Evolutionary conservation across 805 yeast species (phyloP), one percentile per base, ranked within the genome.

Genomic region (Scheffersomyces lignosus): DNA sequence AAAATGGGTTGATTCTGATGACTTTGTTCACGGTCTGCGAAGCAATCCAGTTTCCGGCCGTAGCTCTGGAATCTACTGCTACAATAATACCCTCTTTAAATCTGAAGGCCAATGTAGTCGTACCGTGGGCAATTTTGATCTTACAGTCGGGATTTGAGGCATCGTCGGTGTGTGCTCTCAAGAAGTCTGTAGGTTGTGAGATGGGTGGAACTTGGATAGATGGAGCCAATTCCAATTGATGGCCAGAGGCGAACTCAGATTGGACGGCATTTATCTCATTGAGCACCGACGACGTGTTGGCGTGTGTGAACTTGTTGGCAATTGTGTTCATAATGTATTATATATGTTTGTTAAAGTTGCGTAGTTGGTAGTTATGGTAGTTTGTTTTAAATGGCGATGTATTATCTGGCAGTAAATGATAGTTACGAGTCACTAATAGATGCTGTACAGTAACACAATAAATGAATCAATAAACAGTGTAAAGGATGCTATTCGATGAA

Each of bases 151-250:
- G 95, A 60, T 90, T 91, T 43, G 81, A 59, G 14, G 88, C 82
- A 64, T 93, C 97, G 64, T 93, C 99, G 5, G 99, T 93, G 64
- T 93, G 97, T n/a, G 97, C 97, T 62, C 98, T 77, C 49, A 93
- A 71, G 60, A 91, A 91, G 37, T 86, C 95, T 5, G 96, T 80
- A 22, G 99, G 98, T 51, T 83, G 80, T 34, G 90, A 78, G 43
- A 87, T 83, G 38, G 93, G 93, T 20, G 96, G 96, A 56, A 88
- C 63, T 37, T 81, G 63, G 43, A 88, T 71, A 14, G 77, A 58
- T 18, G 95, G 95, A 3, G 81, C 75, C 48, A 77, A 56, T 28
- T 61, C 59, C 40, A 68, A 51, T 27, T 51, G 52, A 8, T 40
- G 46, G 17, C 41, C 40, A 4, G 34, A 44, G 13, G 59, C 52